Percentiles rank a stretch among this genome's conserved stretches.
phyloP scores from a whole-genome alignment of 768 basidiomycete genomes.

The Tubosaeta sp. region DNA sequence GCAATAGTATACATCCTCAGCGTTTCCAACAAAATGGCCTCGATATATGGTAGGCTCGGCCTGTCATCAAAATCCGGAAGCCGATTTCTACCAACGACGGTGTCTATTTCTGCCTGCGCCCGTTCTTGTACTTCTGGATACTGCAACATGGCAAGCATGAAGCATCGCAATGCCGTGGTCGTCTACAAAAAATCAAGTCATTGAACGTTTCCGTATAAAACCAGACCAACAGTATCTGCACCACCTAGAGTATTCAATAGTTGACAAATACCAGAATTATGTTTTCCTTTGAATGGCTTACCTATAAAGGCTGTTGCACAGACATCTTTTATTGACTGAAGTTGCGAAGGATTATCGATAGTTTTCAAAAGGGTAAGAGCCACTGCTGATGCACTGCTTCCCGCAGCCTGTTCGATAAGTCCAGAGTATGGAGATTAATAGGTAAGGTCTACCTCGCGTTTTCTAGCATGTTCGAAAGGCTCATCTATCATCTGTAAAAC shows the following conservation, averaged over 20 bases:
- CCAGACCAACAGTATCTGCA: conserved; percentile 15
- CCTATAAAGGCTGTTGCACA: neutral
- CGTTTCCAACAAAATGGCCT: conserved; percentile 29
- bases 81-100: conserved; percentile 24
- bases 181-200: conserved; percentile 1
- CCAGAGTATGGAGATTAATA: neutral
- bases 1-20: conserved; percentile 25
- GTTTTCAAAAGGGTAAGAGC: conserved; percentile 7
- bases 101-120: conserved; percentile 30
- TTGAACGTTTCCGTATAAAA: neutral
- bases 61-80: conserved; percentile 26
- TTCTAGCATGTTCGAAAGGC: conserved; percentile 12
- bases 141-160: conserved; percentile 33
- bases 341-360: neutral
- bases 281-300: neutral
- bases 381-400: conserved; percentile 12
- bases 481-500: conserved; percentile 12
- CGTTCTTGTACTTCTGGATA: conserved; percentile 28
- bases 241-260: conserved; percentile 11
- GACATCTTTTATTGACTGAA: neutral
- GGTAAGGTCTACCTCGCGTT: conserved; percentile 7
- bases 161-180: conserved; percentile 13
- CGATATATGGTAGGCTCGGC: conserved; percentile 24
- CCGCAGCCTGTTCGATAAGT: conserved; percentile 8
- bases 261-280: neutral